phyloP scores from a whole-genome alignment of 352 stramenopile genomes.

The Phytophthora syringae region DNA sequence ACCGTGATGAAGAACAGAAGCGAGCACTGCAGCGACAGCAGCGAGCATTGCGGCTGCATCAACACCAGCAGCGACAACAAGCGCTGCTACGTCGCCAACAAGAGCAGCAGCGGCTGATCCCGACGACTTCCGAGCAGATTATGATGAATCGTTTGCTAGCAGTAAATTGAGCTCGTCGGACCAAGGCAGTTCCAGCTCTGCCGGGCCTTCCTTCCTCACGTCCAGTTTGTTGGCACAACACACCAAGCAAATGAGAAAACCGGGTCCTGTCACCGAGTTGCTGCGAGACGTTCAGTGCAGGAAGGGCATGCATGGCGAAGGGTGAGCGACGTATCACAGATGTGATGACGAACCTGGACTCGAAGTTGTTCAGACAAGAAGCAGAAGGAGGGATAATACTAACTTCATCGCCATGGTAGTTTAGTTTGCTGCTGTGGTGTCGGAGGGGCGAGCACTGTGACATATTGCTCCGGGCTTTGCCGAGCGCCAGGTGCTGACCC shows the following conservation, averaged over 20 bases:
- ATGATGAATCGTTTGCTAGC: conserved; percentile 19
- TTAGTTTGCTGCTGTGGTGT: too few relatives aligned
- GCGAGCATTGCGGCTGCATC: conserved; percentile 33
- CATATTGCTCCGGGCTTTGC: too few relatives aligned
- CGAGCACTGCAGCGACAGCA: conserved; percentile 40
- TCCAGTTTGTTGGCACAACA: conserved; percentile 58
- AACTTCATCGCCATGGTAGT: too few relatives aligned
- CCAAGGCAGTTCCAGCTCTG: conserved; percentile 22
- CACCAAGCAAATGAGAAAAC: conserved; percentile 53
- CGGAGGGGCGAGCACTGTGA: too few relatives aligned
- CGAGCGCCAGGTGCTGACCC: too few relatives aligned
- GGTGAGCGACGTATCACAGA: too few relatives aligned
- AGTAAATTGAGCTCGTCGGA: conserved; percentile 46
- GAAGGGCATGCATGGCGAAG: conserved; percentile 10
- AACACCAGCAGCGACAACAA: conserved; percentile 37
- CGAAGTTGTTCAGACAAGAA: too few relatives aligned
- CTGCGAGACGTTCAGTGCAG: conserved; percentile 16
- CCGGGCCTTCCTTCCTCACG: conserved; percentile 40
- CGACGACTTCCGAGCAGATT: conserved; percentile 20
- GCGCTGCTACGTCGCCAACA: conserved; percentile 22
- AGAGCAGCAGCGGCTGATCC: conserved; percentile 16
- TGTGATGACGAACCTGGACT: too few relatives aligned
- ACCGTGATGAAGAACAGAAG: conserved; percentile 27
- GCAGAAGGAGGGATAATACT: too few relatives aligned
- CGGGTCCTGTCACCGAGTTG: conserved; percentile 39